phyloP scores from a whole-genome alignment of 768 basidiomycete species.

The Lanmaoa rubissima region DNA sequence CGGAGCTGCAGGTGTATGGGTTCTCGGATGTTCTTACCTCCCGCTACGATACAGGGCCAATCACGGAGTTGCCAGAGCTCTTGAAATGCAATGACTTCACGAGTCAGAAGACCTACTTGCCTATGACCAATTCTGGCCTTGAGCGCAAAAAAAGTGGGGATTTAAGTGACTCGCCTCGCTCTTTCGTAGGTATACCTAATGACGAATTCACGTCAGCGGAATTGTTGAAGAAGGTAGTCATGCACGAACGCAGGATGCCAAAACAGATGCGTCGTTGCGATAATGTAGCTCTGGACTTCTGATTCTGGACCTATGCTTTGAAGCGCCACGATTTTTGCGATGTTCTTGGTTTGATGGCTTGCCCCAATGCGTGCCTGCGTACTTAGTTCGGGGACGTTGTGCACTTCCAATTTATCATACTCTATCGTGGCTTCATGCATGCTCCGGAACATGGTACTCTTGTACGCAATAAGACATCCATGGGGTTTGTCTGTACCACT shows the following conservation, averaged over 20 bases:
- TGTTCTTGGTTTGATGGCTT: constrained; percentile 75
- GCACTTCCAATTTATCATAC: constrained; percentile 68
- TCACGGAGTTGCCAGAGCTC: constrained; percentile 38
- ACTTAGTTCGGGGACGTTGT: constrained; percentile 34
- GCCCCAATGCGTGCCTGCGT: constrained; percentile 44
- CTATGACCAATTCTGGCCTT: constrained; percentile 35
- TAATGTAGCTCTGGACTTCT: constrained; percentile 53
- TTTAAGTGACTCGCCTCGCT: constrained; percentile 50
- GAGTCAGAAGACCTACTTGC: constrained; percentile 73
- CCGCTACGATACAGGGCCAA: constrained; percentile 84
- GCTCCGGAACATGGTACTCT: constrained; percentile 47
- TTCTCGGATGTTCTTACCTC: constrained; percentile 52
- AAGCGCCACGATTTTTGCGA: constrained; percentile 73
- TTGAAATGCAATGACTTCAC: constrained; percentile 60
- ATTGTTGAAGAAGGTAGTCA: neutral
- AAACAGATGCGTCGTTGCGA: constrained; percentile 91
- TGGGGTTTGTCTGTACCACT: constrained; percentile 77
- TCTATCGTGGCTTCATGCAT: constrained; percentile 48
- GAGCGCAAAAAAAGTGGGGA: neutral
- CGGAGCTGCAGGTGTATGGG: neutral
- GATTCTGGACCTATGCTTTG: constrained; percentile 36
- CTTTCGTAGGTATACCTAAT: constrained; percentile 71
- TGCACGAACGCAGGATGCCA: constrained; percentile 83
- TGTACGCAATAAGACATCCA: constrained; percentile 82
- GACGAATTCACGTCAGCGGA: neutral